A percentile compares a stretch with the other conserved stretches of the same genome.
Evolutionary conservation across 176 grass and related monocot genomes (phyloP).

Genomic region (Aegilops speltoides): DNA sequence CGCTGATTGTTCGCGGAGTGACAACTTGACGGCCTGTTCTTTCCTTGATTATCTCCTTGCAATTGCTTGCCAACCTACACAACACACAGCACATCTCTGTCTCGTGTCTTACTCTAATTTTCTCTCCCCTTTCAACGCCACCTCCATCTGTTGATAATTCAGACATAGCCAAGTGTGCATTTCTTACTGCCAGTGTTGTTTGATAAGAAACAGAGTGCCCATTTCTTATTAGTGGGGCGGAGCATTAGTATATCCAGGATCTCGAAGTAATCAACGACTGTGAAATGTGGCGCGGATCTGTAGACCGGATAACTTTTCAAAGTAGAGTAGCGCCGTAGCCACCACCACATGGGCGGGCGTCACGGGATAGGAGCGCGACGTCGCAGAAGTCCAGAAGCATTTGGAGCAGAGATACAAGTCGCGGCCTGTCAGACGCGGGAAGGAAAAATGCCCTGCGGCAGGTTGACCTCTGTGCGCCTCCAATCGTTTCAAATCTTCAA

Average conservation of each 20-base stretch:
- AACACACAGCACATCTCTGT: neutral
- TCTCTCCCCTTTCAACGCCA: neutral
- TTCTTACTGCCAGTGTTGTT: neutral
- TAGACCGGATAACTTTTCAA: neutral
- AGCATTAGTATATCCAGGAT: neutral
- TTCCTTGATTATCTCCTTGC: neutral
- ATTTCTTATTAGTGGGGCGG: neutral
- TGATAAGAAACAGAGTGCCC: neutral
- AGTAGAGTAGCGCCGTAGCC: neutral
- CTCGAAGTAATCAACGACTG: slow-evolving; percentile 8
- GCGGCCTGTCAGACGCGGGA: slow-evolving; percentile 12
- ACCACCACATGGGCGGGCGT: slow-evolving; percentile 12
- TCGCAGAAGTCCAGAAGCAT: slow-evolving; percentile 9
- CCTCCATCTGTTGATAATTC: neutral
- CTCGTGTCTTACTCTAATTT: neutral
- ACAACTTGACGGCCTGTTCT: neutral
- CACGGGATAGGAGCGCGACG: neutral
- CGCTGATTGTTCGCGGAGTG: neutral
- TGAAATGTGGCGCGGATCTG: neutral
- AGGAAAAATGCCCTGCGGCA: slow-evolving; percentile 5
- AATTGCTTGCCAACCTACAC: neutral
- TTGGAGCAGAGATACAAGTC: slow-evolving; percentile 11
- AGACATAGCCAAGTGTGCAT: neutral
- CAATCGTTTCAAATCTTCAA: slow-evolving; percentile 6
- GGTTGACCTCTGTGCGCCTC: slow-evolving; percentile 33